A percentile compares a stretch with the other conserved stretches of the same genome.
Conservation (phyloP, 305 asterid genomes). For the Rubia tinctorum region DNA sequence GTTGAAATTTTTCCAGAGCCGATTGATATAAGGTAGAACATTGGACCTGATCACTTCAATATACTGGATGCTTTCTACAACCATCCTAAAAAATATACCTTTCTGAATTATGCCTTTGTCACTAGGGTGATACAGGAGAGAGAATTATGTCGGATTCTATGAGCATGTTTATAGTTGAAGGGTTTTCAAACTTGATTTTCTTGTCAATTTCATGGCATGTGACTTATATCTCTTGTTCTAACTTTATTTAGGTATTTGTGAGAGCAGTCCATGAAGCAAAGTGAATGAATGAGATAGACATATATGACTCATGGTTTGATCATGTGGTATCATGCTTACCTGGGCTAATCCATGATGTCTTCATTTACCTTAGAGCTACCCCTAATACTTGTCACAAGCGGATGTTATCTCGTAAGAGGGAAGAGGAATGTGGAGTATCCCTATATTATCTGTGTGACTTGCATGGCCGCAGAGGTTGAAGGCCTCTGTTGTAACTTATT, state of each 20-base stretch:
- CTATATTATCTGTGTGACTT: constrained; percentile 68
- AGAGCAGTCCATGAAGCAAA: constrained; percentile 99
- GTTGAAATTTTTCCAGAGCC: constrained; percentile 97
- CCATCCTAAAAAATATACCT: constrained; percentile 91
- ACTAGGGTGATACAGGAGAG: constrained; percentile 96
- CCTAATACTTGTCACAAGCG: constrained; percentile 96
- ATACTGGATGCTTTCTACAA: constrained; percentile 90
- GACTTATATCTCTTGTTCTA: constrained; percentile 9
- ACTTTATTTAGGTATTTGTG: constrained; percentile 72
- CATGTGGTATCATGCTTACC: constrained; percentile 90
- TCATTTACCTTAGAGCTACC: constrained; percentile 93
- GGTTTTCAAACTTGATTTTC: background rate
- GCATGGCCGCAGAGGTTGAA: too few species aligned
- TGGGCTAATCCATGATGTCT: constrained; percentile 90
- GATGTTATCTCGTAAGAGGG: constrained; percentile 82
- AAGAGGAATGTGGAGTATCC: constrained; percentile 89
- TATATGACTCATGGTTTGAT: constrained; percentile 98
- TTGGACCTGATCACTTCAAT: constrained; percentile 90
- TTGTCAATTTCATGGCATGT: background rate
- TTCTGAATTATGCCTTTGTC: constrained; percentile 91
- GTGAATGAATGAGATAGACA: constrained; percentile 99
- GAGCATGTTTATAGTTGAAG: background rate
- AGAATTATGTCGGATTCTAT: constrained; percentile 37
- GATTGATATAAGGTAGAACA: constrained; percentile 88
- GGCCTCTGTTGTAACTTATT: too few species aligned